Evolutionary conservation across 768 basidiomycete species (phyloP), one percentile per base, ranked within the genome.

Genomic region (Daedaleopsis sinensis): DNA sequence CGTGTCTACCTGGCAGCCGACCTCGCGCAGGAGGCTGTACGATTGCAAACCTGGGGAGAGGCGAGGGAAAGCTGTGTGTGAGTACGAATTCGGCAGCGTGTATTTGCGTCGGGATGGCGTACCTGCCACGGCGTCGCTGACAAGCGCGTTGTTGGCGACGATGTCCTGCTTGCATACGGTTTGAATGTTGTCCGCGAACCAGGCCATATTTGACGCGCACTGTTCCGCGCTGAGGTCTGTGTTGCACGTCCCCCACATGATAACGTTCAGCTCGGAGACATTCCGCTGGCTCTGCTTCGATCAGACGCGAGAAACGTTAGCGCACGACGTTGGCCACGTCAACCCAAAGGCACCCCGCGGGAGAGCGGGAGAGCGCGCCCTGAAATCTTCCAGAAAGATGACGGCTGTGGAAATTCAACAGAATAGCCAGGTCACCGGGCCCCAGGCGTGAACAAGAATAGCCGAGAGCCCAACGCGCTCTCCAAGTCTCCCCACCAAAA

Each of bases 161-260:
- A 93, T 69, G 66, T 94, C 93, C 18, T 71, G 63, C 24, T 75
- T 73, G 68, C 93, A 94, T 1, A 78, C 74, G 1, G 70, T 67
- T 64, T 80, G 72, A 16, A 93, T 71, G 36, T 74, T 65, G 0
- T 73, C 68, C 1, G 83, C 81, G 70, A 88, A 90, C 79, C 82
- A 84, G 7, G 68, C 78, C 86, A 95, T 91, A 64, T 89, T 90
- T 32, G 74, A 64, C n/a, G 74, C 65, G 66, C 93, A 95, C 61
- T 87, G 80, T 23, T 73, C 77, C 15, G 75, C 70, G 2, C 71
- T 68, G 1, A 73, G 68, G 16, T 70, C 74, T 7, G 90, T 90
- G 66, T 92, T 88, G 72, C 93, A 95, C 0, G 89, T 91, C 2
- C 90, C 90, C 87, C 90, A 91, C 8, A 94, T 69, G 52, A 92